These are phyloP conservation scores for Aaosphaeria pasadenensis DNA, from an alignment of 2,329 filamentous ascomycete species.

Conservation along the genomic window DNA sequence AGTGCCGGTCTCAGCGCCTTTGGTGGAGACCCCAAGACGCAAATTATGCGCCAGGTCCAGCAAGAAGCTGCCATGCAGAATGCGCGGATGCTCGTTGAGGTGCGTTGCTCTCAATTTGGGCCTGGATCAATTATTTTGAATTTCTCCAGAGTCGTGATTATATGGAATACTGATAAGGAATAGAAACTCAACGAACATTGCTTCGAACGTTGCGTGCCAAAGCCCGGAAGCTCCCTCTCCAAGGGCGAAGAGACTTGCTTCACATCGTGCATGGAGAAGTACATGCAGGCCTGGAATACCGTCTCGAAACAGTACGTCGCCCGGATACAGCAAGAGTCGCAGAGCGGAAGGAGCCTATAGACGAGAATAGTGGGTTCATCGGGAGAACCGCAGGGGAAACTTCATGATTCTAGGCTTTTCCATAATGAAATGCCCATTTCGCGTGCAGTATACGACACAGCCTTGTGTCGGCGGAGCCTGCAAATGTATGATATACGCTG, in stretches of 20 bases:
- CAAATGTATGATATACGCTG: too few relatives aligned
- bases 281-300: slow-evolving; percentile 53
- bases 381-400: too few relatives aligned
- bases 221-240: slow-evolving; percentile 50
- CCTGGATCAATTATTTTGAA: slow-evolving; percentile 1
- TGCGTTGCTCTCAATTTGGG: slow-evolving; percentile 14
- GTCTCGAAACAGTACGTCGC: slow-evolving; percentile 50
- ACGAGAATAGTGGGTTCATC: too few relatives aligned
- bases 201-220: slow-evolving; percentile 55
- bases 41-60: slow-evolving; percentile 52
- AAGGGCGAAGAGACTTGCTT: slow-evolving; percentile 50
- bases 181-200: slow-evolving; percentile 57
- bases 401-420: too few relatives aligned
- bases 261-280: slow-evolving; percentile 54
- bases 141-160: background rate
- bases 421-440: too few relatives aligned
- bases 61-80: slow-evolving; percentile 53
- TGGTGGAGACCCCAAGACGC: slow-evolving; percentile 42
- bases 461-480: too few relatives aligned
- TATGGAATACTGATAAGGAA: background rate
- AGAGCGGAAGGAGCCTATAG: slow-evolving; percentile 2
- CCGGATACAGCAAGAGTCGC: slow-evolving; percentile 45
- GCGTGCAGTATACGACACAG: too few relatives aligned
- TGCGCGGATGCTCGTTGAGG: slow-evolving; percentile 50
- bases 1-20: slow-evolving; percentile 22